phyloP scores from a whole-genome alignment of 2,329 filamentous ascomycete species.

The Fusarium stilboides region DNA sequence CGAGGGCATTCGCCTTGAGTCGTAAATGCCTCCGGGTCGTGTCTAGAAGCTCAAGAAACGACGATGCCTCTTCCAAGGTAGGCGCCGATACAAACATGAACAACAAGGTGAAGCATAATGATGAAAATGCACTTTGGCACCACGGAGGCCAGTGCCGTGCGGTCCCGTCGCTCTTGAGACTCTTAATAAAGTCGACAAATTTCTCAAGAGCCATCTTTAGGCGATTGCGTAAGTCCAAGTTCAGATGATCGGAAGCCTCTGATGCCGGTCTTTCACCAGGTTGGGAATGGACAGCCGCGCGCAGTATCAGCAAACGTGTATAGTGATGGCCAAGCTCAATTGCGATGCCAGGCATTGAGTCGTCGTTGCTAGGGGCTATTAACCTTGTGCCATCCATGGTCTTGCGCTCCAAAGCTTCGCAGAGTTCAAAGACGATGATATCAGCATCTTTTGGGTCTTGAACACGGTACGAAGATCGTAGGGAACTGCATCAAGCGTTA shows the following conservation, averaged over 20 bases:
- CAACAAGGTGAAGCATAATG: neutral
- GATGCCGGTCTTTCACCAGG: fast-evolving
- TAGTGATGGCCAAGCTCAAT: neutral
- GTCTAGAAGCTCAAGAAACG: neutral
- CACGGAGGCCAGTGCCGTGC: neutral
- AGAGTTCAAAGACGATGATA: neutral
- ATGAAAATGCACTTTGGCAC: conserved; percentile 13
- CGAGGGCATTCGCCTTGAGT: conserved; percentile 1
- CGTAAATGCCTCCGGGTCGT: neutral
- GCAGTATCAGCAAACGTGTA: neutral
- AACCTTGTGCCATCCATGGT: fast-evolving
- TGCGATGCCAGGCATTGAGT: neutral
- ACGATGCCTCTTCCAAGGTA: neutral
- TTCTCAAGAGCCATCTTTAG: neutral
- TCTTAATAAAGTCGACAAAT: neutral
- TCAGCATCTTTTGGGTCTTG: neutral
- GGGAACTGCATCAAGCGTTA: neutral
- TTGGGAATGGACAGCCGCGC: neutral
- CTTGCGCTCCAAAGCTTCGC: fast-evolving
- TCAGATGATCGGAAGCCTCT: neutral
- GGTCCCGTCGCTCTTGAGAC: neutral
- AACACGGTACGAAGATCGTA: neutral
- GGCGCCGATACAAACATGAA: conserved; percentile 3
- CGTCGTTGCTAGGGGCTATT: fast-evolving
- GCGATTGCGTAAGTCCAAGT: neutral